Conservation (phyloP, 805 yeast genomes). For the Candida taoyuanica region DNA sequence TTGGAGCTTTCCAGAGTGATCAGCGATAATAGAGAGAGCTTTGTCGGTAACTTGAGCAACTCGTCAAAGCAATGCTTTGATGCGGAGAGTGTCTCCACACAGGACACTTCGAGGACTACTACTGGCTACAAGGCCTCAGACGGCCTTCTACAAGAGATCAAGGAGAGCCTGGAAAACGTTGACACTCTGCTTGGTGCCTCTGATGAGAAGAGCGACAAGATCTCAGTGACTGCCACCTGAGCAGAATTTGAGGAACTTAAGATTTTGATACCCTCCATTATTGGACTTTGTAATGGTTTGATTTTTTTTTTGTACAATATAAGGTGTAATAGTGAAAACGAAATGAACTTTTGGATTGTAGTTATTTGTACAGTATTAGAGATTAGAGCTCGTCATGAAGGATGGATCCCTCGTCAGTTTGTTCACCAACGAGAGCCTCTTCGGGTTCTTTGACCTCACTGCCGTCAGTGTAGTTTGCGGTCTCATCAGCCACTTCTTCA, state of each 20-base stretch:
- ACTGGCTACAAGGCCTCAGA: conserved; percentile 10
- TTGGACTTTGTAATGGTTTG: no score
- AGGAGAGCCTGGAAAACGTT: conserved; percentile 16
- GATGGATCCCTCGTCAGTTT: conserved; percentile 1
- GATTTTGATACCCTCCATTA: no score
- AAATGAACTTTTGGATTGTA: neutral
- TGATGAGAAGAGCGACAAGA: neutral
- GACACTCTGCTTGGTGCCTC: conserved; percentile 6
- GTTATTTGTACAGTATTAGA: neutral
- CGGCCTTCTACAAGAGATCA: conserved; percentile 23
- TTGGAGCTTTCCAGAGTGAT: conserved; percentile 11
- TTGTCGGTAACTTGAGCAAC: conserved; percentile 15
- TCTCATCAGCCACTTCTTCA: no score
- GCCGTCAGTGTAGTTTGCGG: no score
- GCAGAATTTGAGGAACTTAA: no score
- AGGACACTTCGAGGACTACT: conserved; percentile 15
- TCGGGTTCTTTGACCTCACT: conserved; percentile 5
- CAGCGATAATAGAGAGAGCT: conserved; percentile 19
- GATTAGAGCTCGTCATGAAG: conserved; percentile 17
- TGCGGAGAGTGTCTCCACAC: conserved; percentile 11
- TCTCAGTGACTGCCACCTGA: neutral
- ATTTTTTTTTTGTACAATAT: neutral
- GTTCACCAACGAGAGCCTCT: neutral
- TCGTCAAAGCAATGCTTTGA: conserved; percentile 14
- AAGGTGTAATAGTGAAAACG: neutral